Evolutionary conservation across 148 eudicot species (phyloP).

Genomic region (Fagopyrum esculentum): DNA sequence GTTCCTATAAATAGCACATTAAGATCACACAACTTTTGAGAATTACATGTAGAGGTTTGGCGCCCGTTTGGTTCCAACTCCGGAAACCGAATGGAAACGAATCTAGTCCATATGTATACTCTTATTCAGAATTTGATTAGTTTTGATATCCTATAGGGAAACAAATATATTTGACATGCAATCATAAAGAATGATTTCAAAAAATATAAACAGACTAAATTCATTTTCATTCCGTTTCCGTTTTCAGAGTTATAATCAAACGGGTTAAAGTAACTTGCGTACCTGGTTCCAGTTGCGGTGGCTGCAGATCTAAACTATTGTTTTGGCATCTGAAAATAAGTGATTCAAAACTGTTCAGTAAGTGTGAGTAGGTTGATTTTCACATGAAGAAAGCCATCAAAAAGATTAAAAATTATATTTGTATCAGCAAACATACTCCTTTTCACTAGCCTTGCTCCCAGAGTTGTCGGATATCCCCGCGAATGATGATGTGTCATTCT

Average conservation of each 20-base stretch:
- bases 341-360: slow-evolving; percentile 3
- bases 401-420: background rate
- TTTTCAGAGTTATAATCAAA: no score
- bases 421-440: slow-evolving; percentile 6
- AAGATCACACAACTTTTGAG: background rate
- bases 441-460: background rate
- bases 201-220: no score
- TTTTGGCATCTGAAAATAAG: background rate
- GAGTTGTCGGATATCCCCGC: slow-evolving; percentile 3
- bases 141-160: no score
- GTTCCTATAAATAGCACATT: background rate
- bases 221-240: no score
- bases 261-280: background rate
- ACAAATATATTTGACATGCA: no score
- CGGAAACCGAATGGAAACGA: no score
- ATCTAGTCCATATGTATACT: no score
- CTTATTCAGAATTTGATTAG: no score
- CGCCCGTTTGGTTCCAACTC: no score
- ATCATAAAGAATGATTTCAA: no score
- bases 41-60: background rate
- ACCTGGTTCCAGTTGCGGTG: background rate
- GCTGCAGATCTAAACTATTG: background rate
- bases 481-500: slow-evolving; percentile 7
- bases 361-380: background rate
- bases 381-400: background rate